Conservation (phyloP, 2,329 filamentous ascomycete genomes). For the Trichoderma polysporum region DNA sequence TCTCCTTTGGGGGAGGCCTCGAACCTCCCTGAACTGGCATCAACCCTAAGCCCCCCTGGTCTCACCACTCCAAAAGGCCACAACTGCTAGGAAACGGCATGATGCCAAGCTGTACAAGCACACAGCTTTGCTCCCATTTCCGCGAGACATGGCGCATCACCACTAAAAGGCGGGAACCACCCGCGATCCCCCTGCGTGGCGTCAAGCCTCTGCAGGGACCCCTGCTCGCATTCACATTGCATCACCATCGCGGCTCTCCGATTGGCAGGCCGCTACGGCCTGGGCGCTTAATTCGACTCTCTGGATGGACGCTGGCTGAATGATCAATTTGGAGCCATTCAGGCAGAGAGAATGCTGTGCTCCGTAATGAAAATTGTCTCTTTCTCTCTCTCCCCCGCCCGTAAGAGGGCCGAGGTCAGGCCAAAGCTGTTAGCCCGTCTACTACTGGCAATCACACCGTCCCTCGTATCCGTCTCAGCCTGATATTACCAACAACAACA, state of each 20-base stretch:
- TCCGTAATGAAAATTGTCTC: background rate
- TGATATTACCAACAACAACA: background rate
- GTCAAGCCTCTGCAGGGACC: slow-evolving; percentile 19
- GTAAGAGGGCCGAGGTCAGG: background rate
- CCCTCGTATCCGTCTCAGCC: background rate
- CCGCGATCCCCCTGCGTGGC: slow-evolving; percentile 15
- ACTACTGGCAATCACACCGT: background rate
- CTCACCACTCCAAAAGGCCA: background rate
- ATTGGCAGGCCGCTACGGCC: slow-evolving; percentile 12
- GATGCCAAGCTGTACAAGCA: background rate
- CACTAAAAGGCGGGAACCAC: slow-evolving; percentile 18
- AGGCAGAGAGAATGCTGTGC: background rate
- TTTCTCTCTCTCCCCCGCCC: background rate
- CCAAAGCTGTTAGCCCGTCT: background rate
- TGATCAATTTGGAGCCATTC: background rate
- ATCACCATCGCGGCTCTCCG: slow-evolving; percentile 13
- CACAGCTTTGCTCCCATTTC: background rate
- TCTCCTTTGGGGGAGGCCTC: slow-evolving; percentile 1
- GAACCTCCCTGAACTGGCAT: background rate
- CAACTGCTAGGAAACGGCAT: background rate
- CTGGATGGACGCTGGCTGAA: slow-evolving; percentile 12
- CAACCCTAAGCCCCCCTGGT: background rate
- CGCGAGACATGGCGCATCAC: background rate
- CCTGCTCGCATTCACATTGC: slow-evolving; percentile 18
- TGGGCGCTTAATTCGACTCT: slow-evolving; percentile 20